Conservation (phyloP, 345 rosid genomes). For the Syzygium aromaticum region DNA sequence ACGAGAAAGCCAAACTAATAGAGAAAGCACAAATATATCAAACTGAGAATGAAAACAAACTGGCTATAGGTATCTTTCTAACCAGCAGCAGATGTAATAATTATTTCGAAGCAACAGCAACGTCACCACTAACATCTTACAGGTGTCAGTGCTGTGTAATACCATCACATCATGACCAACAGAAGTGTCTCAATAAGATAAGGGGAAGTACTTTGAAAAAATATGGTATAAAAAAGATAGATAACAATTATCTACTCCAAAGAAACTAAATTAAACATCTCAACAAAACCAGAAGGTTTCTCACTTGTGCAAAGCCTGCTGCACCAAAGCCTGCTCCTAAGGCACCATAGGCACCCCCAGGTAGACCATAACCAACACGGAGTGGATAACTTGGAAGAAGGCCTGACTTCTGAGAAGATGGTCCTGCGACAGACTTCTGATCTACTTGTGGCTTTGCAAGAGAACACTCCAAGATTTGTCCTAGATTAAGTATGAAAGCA, state of each 20-base stretch:
- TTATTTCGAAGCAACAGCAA: background rate
- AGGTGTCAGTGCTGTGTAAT: background rate
- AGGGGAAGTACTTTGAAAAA: background rate
- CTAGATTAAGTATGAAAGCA: constrained; percentile 17
- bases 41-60: background rate
- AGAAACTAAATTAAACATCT: background rate
- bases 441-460: constrained; percentile 95
- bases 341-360: constrained; percentile 55
- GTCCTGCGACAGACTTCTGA: constrained; percentile 46
- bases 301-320: constrained; percentile 69
- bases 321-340: constrained; percentile 61
- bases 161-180: background rate
- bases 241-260: background rate
- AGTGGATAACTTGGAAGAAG: constrained; percentile 67
- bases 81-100: background rate
- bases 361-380: constrained; percentile 58
- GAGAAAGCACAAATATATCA: background rate
- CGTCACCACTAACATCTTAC: background rate
- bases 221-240: background rate
- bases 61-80: background rate
- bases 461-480: constrained; percentile 81
- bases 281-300: constrained; percentile 3
- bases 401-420: constrained; percentile 44
- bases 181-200: background rate
- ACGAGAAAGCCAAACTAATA: background rate